These are phyloP conservation scores for Hortiboletus campestris DNA, from an alignment of 768 basidiomycete genomes.

Conservation along the genomic window DNA sequence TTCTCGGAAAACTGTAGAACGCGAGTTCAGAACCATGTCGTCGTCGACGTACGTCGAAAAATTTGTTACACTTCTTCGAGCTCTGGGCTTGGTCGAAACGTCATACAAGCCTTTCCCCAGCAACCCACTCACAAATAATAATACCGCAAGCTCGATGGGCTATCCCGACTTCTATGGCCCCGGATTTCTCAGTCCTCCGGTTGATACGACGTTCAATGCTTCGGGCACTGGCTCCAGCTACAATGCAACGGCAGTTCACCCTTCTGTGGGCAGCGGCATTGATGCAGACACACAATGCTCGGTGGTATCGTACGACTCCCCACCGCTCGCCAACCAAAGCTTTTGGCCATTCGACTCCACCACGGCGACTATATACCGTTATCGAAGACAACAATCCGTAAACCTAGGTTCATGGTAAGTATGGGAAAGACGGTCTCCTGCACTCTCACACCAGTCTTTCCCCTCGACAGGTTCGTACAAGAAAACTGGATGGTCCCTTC, in stretches of 20 bases:
- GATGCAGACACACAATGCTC: slow-evolving; percentile 1
- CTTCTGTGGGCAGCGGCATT: not conserved
- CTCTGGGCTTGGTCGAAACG: slow-evolving; percentile 11
- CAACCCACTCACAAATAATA: not conserved
- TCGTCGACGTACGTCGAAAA: slow-evolving; percentile 4
- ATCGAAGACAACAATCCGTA: slow-evolving; percentile 22
- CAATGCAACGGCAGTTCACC: not conserved
- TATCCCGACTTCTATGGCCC: not conserved
- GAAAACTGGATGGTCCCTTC: slow-evolving; percentile 77
- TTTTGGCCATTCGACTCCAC: slow-evolving; percentile 18
- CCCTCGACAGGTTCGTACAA: slow-evolving; percentile 56
- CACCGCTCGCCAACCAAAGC: slow-evolving; percentile 1
- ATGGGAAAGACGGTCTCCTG: no score
- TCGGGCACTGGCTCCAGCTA: not conserved
- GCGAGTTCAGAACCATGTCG: not conserved
- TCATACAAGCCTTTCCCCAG: slow-evolving; percentile 8
- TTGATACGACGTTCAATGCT: not conserved
- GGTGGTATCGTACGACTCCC: slow-evolving; percentile 9
- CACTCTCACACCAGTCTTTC: not conserved
- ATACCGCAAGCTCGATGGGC: not conserved
- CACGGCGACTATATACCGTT: slow-evolving; percentile 16
- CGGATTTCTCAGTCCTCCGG: not conserved
- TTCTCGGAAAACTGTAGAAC: not conserved
- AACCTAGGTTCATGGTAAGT: slow-evolving; percentile 23
- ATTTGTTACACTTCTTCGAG: slow-evolving; percentile 6